Evolutionary conservation across 805 yeast genomes (phyloP).

Genomic region (Lipomyces kockii): DNA sequence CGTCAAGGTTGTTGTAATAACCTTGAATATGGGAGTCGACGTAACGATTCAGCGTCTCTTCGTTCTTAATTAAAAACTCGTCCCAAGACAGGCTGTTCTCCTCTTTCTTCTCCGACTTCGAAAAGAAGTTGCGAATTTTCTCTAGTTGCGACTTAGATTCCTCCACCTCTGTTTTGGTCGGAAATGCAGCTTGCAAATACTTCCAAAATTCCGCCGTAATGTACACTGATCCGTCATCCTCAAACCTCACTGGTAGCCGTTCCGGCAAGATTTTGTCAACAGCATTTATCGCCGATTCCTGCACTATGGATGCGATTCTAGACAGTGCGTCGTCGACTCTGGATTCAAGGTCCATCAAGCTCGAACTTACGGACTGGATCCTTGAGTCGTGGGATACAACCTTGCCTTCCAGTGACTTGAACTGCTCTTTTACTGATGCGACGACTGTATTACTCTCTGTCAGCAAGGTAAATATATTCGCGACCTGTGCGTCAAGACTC

Average conservation of each 20-base stretch:
- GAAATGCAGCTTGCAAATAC: constrained; percentile 28
- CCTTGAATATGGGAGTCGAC: constrained; percentile 22
- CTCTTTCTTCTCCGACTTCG: not conserved
- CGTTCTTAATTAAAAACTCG: constrained; percentile 25
- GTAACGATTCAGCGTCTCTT: constrained; percentile 16
- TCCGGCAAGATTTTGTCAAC: constrained; percentile 29
- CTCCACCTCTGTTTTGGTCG: constrained; percentile 16
- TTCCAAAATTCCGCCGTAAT: constrained; percentile 32
- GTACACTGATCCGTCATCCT: constrained; percentile 18
- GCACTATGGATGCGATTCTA: constrained; percentile 14
- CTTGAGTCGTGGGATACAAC: constrained; percentile 5
- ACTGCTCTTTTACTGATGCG: not conserved
- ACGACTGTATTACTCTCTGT: constrained; percentile 5
- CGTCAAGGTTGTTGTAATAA: constrained; percentile 19
- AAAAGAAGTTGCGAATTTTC: constrained; percentile 1
- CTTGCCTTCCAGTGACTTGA: not conserved
- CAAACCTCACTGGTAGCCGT: constrained; percentile 22
- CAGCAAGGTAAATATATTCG: not conserved
- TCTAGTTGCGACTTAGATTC: not conserved
- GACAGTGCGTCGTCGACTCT: constrained; percentile 7
- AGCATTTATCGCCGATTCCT: constrained; percentile 22
- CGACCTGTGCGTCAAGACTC: not conserved
- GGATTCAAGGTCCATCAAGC: constrained; percentile 2
- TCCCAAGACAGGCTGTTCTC: constrained; percentile 26
- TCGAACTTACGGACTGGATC: not conserved